A percentile compares a stretch with the other conserved stretches of the same genome.
Evolutionary conservation across 2,329 filamentous ascomycete species (phyloP).

Genomic region (Neofusicoccum laricinum): DNA sequence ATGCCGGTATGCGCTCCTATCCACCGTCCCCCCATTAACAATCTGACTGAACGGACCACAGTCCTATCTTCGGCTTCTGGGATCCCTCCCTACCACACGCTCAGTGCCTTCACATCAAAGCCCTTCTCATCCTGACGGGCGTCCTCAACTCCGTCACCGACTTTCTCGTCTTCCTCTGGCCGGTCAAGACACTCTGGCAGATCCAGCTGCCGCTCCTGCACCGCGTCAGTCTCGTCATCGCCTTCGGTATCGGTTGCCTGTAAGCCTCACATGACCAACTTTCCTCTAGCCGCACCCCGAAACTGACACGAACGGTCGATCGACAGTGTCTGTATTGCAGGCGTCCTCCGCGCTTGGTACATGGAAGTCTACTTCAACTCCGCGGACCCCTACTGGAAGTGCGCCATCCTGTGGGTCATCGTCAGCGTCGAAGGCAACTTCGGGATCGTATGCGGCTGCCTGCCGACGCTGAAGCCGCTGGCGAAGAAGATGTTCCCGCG

Average conservation of each 20-base stretch:
- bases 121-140: conserved; percentile 25
- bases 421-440: conserved; percentile 29
- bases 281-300: neutral
- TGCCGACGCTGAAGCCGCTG: conserved; percentile 34
- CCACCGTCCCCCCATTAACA: neutral
- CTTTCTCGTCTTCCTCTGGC: conserved; percentile 34
- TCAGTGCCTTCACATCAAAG: conserved; percentile 27
- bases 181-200: conserved; percentile 26
- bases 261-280: neutral
- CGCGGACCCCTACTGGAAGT: conserved; percentile 27
- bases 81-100: conserved; percentile 3
- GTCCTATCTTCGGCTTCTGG: conserved; percentile 14
- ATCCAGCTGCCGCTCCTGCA: conserved; percentile 29
- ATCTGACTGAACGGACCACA: neutral
- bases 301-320: neutral
- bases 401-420: conserved; percentile 25
- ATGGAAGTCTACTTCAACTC: conserved; percentile 26
- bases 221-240: conserved; percentile 27
- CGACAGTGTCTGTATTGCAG: conserved; percentile 28
- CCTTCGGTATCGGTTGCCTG: conserved; percentile 32
- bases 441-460: conserved; percentile 33
- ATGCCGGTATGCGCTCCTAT: conserved; percentile 26
- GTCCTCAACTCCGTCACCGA: conserved; percentile 32
- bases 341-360: conserved; percentile 29
- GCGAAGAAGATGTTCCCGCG: conserved; percentile 26